Conservation (phyloP, 768 basidiomycete genomes). For the Pisolithus sp. region DNA sequence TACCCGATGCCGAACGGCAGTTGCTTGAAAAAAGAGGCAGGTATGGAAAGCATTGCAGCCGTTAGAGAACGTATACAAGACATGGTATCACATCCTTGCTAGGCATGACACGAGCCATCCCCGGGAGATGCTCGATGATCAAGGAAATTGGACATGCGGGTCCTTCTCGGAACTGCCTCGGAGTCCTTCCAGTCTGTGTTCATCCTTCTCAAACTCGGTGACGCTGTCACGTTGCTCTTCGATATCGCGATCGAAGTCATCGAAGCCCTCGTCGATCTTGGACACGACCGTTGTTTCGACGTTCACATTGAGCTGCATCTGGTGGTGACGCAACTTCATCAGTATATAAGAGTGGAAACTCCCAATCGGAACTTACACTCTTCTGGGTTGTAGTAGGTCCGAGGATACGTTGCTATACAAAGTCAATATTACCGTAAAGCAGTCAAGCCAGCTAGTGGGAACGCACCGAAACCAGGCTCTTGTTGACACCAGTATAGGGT, state of each 20-base stretch:
- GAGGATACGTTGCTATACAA: slow-evolving; percentile 20
- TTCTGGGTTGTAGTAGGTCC: slow-evolving; percentile 12
- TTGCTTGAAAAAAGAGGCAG: no score
- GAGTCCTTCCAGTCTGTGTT: slow-evolving; percentile 4
- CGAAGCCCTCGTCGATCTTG: slow-evolving; percentile 20
- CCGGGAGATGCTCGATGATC: not conserved
- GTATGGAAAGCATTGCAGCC: no score
- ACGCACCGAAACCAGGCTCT: slow-evolving; percentile 21
- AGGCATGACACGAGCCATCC: no score
- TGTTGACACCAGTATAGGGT: slow-evolving; percentile 10
- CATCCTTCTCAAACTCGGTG: slow-evolving; percentile 8
- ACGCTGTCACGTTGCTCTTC: slow-evolving; percentile 10
- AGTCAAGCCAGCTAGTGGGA: not conserved
- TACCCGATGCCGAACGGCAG: no score
- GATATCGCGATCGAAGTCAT: slow-evolving; percentile 13
- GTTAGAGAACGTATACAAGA: no score
- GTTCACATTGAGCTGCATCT: slow-evolving; percentile 25
- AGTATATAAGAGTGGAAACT: not conserved
- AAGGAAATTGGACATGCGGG: not conserved
- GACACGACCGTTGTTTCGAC: slow-evolving; percentile 29
- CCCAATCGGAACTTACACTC: slow-evolving; percentile 11
- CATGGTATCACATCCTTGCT: not conserved
- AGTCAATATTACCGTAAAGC: not conserved
- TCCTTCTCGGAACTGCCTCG: slow-evolving; percentile 17
- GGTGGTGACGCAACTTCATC: not conserved